These are phyloP conservation scores for Calonectria crousiana DNA, from an alignment of 2,329 filamentous ascomycete genomes.

Conservation along the genomic window DNA sequence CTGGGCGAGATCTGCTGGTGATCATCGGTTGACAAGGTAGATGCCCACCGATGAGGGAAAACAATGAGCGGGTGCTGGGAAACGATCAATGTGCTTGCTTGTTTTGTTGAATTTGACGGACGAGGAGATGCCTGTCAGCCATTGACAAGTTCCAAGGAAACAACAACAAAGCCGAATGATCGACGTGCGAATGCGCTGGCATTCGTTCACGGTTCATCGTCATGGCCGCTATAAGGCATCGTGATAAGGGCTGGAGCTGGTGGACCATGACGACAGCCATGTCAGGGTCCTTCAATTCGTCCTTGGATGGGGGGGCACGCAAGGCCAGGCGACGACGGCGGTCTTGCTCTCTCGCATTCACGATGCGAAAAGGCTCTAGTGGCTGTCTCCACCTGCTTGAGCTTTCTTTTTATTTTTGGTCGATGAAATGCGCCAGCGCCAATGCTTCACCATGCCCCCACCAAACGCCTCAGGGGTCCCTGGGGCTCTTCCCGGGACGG, in stretches of 20 bases:
- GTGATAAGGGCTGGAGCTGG: not conserved
- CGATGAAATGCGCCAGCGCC: slow-evolving; percentile 18
- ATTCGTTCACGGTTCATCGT: slow-evolving; percentile 31
- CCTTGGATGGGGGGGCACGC: slow-evolving; percentile 1
- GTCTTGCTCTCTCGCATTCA: not conserved
- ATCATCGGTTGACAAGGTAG: slow-evolving; percentile 3
- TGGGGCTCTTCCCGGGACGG: slow-evolving; percentile 3
- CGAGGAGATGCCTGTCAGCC: slow-evolving; percentile 17
- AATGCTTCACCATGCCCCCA: slow-evolving; percentile 40
- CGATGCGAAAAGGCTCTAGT: slow-evolving; percentile 16
- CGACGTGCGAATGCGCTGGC: slow-evolving; percentile 31
- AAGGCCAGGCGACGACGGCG: not conserved
- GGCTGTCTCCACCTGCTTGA: slow-evolving; percentile 2
- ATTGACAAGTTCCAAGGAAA: slow-evolving; percentile 27
- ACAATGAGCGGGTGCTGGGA: not conserved
- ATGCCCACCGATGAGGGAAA: not conserved
- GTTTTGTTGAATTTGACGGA: not conserved
- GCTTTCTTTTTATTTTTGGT: slow-evolving; percentile 13
- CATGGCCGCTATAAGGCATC: not conserved
- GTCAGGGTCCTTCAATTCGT: slow-evolving; percentile 19
- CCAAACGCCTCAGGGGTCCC: slow-evolving; percentile 5
- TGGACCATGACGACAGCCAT: slow-evolving; percentile 24
- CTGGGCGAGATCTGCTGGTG: slow-evolving; percentile 1
- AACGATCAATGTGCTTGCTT: not conserved
- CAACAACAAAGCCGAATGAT: slow-evolving; percentile 19